Conservation (phyloP, 129 eudicot genomes). For the Flaveria trinervia region DNA sequence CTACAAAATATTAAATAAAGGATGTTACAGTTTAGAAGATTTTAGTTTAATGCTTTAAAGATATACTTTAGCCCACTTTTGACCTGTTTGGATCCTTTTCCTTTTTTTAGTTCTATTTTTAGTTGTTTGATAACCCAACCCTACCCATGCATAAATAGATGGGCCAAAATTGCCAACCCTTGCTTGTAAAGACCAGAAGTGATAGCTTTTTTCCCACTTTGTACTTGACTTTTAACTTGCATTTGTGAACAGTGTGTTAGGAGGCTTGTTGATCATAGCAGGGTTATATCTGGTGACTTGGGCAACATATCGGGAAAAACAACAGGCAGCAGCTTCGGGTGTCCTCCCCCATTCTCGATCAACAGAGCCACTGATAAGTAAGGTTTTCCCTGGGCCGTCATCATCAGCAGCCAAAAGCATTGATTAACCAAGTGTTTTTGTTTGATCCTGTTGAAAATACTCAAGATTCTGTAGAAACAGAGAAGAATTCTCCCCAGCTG, state of each 20-base stretch:
- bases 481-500: background rate
- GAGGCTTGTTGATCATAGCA: constrained; percentile 74
- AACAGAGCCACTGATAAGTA: constrained; percentile 61
- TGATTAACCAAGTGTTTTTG: constrained; percentile 38
- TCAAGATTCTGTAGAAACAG: background rate
- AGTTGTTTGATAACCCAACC: background rate
- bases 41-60: background rate
- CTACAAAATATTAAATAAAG: background rate
- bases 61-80: background rate
- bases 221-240: constrained; percentile 18
- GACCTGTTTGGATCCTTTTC: background rate
- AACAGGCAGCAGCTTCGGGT: constrained; percentile 45
- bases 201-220: background rate
- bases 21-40: background rate
- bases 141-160: background rate
- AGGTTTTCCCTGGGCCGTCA: constrained; percentile 54
- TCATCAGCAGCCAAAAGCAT: constrained; percentile 46
- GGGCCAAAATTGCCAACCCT: background rate
- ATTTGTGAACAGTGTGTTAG: constrained; percentile 63
- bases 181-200: background rate
- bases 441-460: background rate
- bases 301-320: constrained; percentile 76
- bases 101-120: background rate
- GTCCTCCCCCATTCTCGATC: constrained; percentile 36
- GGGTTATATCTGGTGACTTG: constrained; percentile 95